A percentile compares a stretch with the other conserved stretches of the same genome.
These are phyloP conservation scores for Fusarium sp. DNA, from an alignment of 2,329 filamentous ascomycete species.

Conservation along the genomic window DNA sequence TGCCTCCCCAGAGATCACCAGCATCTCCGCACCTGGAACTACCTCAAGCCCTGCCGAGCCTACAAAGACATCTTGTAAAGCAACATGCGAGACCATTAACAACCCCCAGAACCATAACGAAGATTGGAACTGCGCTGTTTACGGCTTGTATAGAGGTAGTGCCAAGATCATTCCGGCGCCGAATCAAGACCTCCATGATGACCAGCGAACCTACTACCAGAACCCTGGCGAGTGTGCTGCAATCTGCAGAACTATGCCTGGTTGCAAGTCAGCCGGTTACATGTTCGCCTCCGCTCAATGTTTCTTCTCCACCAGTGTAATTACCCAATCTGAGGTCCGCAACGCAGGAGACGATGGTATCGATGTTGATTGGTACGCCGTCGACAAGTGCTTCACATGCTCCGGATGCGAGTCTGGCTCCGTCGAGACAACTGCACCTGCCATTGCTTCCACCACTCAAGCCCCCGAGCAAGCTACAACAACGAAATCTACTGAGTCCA, in stretches of 20 bases:
- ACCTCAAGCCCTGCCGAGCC: not conserved
- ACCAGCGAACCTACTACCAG: no score
- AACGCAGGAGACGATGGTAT: not conserved
- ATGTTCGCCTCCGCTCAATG: not conserved
- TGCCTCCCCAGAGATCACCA: not conserved
- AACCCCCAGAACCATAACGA: not conserved
- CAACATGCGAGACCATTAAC: not conserved
- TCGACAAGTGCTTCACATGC: conserved; percentile 9
- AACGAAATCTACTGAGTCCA: not conserved
- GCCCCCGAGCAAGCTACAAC: not conserved
- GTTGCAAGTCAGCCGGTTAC: not conserved
- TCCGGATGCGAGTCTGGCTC: not conserved
- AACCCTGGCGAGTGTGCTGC: not conserved
- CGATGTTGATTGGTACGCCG: conserved; percentile 1
- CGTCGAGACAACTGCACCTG: not conserved
- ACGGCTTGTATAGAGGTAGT: not conserved
- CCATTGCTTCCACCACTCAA: not conserved
- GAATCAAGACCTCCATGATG: not conserved
- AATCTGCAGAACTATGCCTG: not conserved
- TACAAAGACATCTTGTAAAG: not conserved
- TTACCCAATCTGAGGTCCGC: not conserved
- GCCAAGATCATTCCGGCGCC: conserved; percentile 1
- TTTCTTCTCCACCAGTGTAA: not conserved
- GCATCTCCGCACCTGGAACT: not conserved
- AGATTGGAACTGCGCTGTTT: conserved; percentile 5